Evolutionary conservation across 805 yeast genomes (phyloP), one percentile per base, ranked within the genome.

Genomic region (Starmerella vaccinii): DNA sequence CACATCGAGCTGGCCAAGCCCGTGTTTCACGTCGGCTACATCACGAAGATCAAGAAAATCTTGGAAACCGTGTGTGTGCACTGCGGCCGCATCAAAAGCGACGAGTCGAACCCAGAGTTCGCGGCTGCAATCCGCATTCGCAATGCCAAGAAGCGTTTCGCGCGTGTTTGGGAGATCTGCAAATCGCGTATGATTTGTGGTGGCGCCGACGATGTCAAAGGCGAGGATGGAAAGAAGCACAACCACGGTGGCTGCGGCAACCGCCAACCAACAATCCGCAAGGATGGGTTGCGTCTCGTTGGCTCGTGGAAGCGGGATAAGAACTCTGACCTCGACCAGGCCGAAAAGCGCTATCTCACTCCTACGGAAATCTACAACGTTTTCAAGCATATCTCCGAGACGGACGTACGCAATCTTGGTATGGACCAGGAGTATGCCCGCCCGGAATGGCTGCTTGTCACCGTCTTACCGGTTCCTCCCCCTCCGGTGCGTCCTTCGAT

Each of bases 401-500:
- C 83, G 62, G 99, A 92, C 65, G 80, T 95, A 55, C 73, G 68
- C 42, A 80, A 77, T 59, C 66, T 92, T 54, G 99, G 99, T 5
- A 82, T 92, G 69, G 86, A 84, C 64, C 94, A 88, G 65, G 97
- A 92, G 65, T 92, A 86, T 63, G 92, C 99, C 1, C 82, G 98
- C 61, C 99, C 99, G 2, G 99, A 92, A 70, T 92, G 98, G 99
- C 79, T 92, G 81, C 76, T 92, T 54, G 78, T 92, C 59, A 88
- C 97, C 1, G 97, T 92, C n/a, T 74, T 92, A 62, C 98, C 99
- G 1, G 98, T 92, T 18, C 99, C 99, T 40, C 99, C 99, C 47
- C 99, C 99, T 55, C 97, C 97, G 32, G 99, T 92, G 30, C 82
- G 99, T 68, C 99, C 99, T 10, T 85, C 95, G 22, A 92, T 92